A percentile compares a stretch with the other conserved stretches of the same genome.
phyloP scores from a whole-genome alignment of 352 stramenopile genomes.

The Phytophthora boehmeriae region DNA sequence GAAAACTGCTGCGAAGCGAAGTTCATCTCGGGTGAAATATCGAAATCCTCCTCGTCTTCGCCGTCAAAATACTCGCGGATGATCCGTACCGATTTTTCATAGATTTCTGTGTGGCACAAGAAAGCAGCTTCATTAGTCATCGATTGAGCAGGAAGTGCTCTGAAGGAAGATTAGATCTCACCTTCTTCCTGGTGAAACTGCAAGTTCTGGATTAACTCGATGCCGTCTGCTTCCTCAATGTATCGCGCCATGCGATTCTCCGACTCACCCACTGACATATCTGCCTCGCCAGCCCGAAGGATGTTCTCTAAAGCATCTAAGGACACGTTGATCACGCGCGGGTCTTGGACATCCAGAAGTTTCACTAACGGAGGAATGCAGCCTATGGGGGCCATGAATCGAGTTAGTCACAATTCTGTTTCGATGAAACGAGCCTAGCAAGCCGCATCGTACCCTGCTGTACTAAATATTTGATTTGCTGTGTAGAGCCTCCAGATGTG shows the following conservation, averaged over 20 bases:
- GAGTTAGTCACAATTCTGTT: background rate
- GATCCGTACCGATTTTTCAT: constrained; percentile 95
- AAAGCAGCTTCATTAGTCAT: constrained; percentile 8
- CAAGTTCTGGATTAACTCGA: constrained; percentile 97
- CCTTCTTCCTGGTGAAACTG: constrained; percentile 97
- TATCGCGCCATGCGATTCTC: constrained; percentile 96
- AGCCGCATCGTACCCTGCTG: constrained; percentile 75
- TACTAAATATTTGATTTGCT: constrained; percentile 98
- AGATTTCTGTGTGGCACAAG: constrained; percentile 70
- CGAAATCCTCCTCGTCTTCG: constrained; percentile 95
- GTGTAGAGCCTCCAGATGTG: constrained; percentile 70
- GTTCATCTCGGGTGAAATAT: constrained; percentile 62
- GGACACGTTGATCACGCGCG: constrained; percentile 97
- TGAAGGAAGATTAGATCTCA: constrained; percentile 41
- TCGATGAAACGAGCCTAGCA: background rate
- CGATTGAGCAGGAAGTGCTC: background rate
- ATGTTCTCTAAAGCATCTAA: constrained; percentile 98
- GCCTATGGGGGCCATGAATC: constrained; percentile 36
- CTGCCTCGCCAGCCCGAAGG: constrained; percentile 85
- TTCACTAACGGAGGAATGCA: constrained; percentile 98
- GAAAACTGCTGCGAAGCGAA: constrained; percentile 58
- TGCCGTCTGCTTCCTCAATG: constrained; percentile 95
- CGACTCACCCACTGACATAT: constrained; percentile 70
- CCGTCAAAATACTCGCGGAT: constrained; percentile 98
- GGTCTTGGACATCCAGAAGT: constrained; percentile 91